Conservation (phyloP, 129 eudicot genomes). For the Escallonia herrerae region DNA sequence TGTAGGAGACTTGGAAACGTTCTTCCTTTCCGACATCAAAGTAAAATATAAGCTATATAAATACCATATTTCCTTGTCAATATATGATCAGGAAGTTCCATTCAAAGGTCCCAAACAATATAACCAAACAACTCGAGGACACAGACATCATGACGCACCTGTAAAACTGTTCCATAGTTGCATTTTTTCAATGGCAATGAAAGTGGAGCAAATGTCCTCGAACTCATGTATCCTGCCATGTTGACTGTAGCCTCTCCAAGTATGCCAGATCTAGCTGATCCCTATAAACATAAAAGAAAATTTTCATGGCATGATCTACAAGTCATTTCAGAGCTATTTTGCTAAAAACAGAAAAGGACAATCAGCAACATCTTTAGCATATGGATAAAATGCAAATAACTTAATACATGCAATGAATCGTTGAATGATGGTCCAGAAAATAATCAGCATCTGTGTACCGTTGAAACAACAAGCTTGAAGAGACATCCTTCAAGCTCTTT, state of each 20-base stretch:
- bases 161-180: constrained; percentile 68
- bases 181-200: constrained; percentile 78
- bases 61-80: too few species aligned
- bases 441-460: constrained; percentile 33
- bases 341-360: not conserved
- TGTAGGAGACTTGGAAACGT: too few species aligned
- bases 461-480: constrained; percentile 64
- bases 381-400: too few species aligned
- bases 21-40: too few species aligned
- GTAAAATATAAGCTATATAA: too few species aligned
- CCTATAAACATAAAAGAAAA: constrained; percentile 34
- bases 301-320: not conserved
- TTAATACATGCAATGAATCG: too few species aligned
- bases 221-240: constrained; percentile 50
- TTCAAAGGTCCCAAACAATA: too few species aligned
- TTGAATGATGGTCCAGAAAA: not conserved
- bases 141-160: constrained; percentile 30
- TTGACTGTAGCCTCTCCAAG: constrained; percentile 83
- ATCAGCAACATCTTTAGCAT: not conserved
- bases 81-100: too few species aligned
- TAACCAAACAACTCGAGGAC: not conserved
- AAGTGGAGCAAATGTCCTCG: constrained; percentile 51
- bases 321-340: not conserved
- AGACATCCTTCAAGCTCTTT: constrained; percentile 64
- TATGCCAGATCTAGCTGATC: constrained; percentile 83